phyloP scores from a whole-genome alignment of 139 green algal genomes.

The Microglena sp. region DNA sequence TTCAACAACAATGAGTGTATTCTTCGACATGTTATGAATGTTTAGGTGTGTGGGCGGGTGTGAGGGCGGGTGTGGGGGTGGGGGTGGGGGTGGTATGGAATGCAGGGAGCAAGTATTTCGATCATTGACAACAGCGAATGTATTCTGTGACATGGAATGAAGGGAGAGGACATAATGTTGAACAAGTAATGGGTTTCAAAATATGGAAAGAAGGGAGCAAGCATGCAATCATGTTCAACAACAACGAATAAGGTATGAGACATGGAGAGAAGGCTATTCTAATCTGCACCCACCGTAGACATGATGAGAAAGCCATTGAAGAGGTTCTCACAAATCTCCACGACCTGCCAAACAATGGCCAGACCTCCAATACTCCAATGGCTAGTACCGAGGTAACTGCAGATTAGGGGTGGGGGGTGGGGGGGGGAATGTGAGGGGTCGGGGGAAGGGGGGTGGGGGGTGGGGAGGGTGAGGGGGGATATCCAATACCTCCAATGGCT shows the following conservation, averaged over 20 bases:
- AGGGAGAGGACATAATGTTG: too few relatives aligned
- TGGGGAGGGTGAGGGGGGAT: too few relatives aligned
- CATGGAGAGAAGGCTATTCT: neutral
- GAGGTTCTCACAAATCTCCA: constrained; percentile 89
- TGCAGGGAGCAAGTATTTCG: too few relatives aligned
- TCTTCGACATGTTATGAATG: neutral
- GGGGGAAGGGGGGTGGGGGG: too few relatives aligned
- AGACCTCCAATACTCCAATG: constrained; percentile 87
- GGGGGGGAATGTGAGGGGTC: too few relatives aligned
- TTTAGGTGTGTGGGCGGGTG: neutral
- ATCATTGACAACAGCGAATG: too few relatives aligned
- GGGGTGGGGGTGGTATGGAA: neutral
- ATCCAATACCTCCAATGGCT: neutral
- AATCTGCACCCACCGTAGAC: constrained; percentile 29
- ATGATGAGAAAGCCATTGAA: constrained; percentile 90
- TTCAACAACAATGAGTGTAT: too few relatives aligned
- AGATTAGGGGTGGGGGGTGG: too few relatives aligned
- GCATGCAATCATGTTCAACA: too few relatives aligned
- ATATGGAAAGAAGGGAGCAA: too few relatives aligned
- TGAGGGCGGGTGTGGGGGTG: neutral
- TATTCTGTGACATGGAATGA: too few relatives aligned
- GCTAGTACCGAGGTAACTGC: constrained; percentile 66
- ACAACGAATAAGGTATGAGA: neutral
- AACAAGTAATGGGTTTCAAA: too few relatives aligned
- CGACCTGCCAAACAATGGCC: constrained; percentile 79